Conservation (phyloP, 2,329 filamentous ascomycete genomes). For the Alternaria ethzedia region DNA sequence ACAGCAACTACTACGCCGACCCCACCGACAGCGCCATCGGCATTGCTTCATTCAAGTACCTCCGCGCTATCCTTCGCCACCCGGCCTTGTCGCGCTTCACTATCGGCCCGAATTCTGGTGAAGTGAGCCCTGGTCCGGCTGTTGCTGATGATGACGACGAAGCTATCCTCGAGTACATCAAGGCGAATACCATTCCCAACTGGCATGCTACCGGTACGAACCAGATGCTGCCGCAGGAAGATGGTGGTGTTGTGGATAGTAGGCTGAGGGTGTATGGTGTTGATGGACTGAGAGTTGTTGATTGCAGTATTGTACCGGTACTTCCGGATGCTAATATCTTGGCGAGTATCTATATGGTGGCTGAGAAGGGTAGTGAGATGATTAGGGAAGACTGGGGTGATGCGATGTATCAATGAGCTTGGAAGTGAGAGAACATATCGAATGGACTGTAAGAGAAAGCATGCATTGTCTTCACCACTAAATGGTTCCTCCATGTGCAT, state of each 20-base stretch:
- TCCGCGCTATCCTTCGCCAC: constrained; percentile 35
- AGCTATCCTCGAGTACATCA: constrained; percentile 35
- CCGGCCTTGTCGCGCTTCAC: constrained; percentile 23
- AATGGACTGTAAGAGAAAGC: no score
- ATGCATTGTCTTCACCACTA: no score
- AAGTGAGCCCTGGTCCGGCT: constrained; percentile 37
- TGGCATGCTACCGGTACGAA: constrained; percentile 47
- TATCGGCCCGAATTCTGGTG: constrained; percentile 29
- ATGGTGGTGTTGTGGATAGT: constrained; percentile 42
- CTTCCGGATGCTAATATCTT: constrained; percentile 31
- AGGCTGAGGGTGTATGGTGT: constrained; percentile 42
- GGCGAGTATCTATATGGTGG: constrained; percentile 32
- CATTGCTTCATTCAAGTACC: constrained; percentile 42
- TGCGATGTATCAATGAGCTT: neutral
- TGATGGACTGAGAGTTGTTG: constrained; percentile 39
- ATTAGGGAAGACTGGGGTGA: constrained; percentile 30
- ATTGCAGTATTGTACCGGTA: constrained; percentile 40
- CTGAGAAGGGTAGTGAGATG: constrained; percentile 36
- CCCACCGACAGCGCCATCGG: constrained; percentile 42
- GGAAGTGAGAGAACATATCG: neutral
- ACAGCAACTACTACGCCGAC: constrained; percentile 46
- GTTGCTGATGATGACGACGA: constrained; percentile 35
- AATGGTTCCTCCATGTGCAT: no score
- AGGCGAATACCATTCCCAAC: constrained; percentile 26
- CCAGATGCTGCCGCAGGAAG: constrained; percentile 36